Evolutionary conservation across 179 eudicot genomes (phyloP).

Genomic region (Corrigiola litoralis): DNA sequence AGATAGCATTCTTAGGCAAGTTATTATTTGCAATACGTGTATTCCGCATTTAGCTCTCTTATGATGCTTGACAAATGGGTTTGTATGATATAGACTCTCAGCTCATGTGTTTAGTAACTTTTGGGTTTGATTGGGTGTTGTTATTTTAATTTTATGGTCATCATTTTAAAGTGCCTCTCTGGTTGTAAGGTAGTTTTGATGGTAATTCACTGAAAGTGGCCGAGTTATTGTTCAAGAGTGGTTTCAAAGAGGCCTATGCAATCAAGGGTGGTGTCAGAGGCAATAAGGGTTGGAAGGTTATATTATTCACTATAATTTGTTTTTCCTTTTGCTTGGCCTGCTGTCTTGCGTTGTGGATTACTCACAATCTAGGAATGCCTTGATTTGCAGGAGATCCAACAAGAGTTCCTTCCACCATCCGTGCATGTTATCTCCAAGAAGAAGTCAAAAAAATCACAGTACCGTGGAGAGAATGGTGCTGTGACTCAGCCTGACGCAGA

Average conservation of each 20-base stretch:
- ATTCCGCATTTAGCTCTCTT: no score
- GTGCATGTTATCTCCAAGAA: slow-evolving; percentile 65
- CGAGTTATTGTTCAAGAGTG: slow-evolving; percentile 73
- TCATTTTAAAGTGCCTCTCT: slow-evolving; percentile 30
- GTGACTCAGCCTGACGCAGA: slow-evolving; percentile 26
- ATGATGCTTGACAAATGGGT: no score
- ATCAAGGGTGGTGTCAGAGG: slow-evolving; percentile 87
- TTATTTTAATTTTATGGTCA: background rate
- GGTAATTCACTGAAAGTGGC: slow-evolving; percentile 90
- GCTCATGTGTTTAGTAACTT: background rate
- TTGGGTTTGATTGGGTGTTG: no score
- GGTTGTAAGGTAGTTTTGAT: slow-evolving; percentile 94
- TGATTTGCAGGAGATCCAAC: slow-evolving; percentile 74
- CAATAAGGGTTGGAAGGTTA: slow-evolving; percentile 89
- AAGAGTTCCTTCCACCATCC: slow-evolving; percentile 78
- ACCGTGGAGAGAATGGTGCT: slow-evolving; percentile 42
- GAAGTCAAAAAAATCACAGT: slow-evolving; percentile 37
- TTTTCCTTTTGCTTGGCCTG: background rate
- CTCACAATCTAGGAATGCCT: slow-evolving; percentile 4
- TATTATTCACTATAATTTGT: background rate
- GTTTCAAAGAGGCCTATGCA: slow-evolving; percentile 87
- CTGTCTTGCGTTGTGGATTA: background rate
- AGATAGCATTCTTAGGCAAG: background rate
- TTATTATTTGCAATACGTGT: no score
- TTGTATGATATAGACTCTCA: background rate